Conservation (phyloP, 2,329 filamentous ascomycete species). For the Penicillium vulpinum region DNA sequence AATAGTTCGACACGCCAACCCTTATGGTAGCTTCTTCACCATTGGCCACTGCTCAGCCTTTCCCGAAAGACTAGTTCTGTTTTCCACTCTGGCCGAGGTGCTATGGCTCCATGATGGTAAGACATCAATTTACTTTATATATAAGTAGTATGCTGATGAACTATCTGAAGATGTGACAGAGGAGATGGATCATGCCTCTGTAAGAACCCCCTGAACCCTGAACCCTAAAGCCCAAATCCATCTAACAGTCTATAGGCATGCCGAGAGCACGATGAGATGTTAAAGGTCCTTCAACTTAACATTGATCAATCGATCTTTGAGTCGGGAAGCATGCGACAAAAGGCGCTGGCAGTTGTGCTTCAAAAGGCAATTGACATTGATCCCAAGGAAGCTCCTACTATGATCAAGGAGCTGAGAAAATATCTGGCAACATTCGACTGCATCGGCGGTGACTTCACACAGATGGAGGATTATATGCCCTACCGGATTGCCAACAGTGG, state of each 20-base stretch:
- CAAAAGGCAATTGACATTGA: neutral
- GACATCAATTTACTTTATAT: neutral
- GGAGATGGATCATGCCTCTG: neutral
- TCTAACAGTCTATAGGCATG: neutral
- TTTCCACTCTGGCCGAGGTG: neutral
- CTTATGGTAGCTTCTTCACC: neutral
- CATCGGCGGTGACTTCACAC: neutral
- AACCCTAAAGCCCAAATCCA: no score
- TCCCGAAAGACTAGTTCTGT: neutral
- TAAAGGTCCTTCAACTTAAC: neutral
- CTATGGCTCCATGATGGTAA: neutral
- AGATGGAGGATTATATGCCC: neutral
- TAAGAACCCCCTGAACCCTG: no score
- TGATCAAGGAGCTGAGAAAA: neutral
- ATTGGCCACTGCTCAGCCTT: neutral
- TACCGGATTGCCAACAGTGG: neutral
- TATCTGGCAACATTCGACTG: neutral
- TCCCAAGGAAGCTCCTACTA: neutral
- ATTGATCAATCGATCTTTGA: neutral
- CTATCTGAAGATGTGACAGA: neutral
- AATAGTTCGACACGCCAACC: neutral
- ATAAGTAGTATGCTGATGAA: neutral
- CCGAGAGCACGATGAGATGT: neutral
- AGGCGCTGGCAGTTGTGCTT: neutral
- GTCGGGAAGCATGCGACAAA: neutral